These are phyloP conservation scores for Teratosphaeria nubilosa DNA, from an alignment of 2,329 filamentous ascomycete species.

Conservation along the genomic window DNA sequence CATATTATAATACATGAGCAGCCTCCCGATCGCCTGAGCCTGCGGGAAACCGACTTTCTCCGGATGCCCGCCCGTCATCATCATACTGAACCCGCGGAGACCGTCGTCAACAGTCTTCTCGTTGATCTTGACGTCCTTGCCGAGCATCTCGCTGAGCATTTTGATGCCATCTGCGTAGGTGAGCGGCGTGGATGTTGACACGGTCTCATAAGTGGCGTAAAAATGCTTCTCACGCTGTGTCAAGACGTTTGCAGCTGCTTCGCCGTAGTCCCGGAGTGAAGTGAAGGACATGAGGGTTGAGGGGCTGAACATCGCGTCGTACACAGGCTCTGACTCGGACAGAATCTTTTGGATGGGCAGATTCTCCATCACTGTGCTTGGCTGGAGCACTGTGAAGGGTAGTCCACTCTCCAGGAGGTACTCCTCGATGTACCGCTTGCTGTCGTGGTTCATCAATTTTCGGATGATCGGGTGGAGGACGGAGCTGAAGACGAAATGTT, in stretches of 20 bases:
- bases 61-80: slow-evolving; percentile 3
- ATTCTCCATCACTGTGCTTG: slow-evolving; percentile 26
- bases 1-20: slow-evolving; percentile 15
- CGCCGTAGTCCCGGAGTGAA: slow-evolving; percentile 19
- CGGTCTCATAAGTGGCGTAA: slow-evolving; percentile 21
- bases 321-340: slow-evolving; percentile 14
- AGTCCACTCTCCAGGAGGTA: slow-evolving; percentile 26
- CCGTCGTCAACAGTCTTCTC: slow-evolving; percentile 12
- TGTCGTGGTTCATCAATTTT: slow-evolving; percentile 29
- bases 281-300: slow-evolving; percentile 17
- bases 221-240: slow-evolving; percentile 19
- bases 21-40: slow-evolving; percentile 6
- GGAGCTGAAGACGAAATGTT: slow-evolving; percentile 27
- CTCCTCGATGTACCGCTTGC: slow-evolving; percentile 28
- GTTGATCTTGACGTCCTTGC: slow-evolving; percentile 17
- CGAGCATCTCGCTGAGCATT: slow-evolving; percentile 14
- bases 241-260: slow-evolving; percentile 16
- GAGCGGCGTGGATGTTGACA: slow-evolving; percentile 10
- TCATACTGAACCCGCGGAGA: slow-evolving; percentile 7
- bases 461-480: slow-evolving; percentile 25
- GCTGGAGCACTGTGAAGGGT: slow-evolving; percentile 28
- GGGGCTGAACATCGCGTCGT: slow-evolving; percentile 14
- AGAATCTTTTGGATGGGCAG: slow-evolving; percentile 15
- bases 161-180: slow-evolving; percentile 12
- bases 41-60: slow-evolving; percentile 3